phyloP scores from a whole-genome alignment of 352 stramenopile species.

The Peronospora belbahrii region DNA sequence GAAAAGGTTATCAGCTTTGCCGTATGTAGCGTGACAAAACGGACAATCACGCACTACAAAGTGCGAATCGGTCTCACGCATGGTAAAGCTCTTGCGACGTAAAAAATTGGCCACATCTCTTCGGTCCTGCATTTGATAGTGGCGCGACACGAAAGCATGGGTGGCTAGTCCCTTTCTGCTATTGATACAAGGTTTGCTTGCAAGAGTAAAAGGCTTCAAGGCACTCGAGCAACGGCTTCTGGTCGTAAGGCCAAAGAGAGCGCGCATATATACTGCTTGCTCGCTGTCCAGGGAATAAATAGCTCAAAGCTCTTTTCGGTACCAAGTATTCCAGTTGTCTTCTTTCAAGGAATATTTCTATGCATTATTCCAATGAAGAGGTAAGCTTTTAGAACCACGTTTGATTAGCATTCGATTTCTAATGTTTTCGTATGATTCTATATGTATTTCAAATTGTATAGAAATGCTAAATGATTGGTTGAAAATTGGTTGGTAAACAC shows the following conservation, averaged over 20 bases:
- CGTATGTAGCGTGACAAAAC: conserved; percentile 81
- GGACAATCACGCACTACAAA: conserved; percentile 78
- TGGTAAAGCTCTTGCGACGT: conserved; percentile 55
- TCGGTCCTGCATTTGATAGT: conserved; percentile 64
- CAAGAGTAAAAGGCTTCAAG: not conserved
- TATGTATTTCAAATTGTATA: not conserved
- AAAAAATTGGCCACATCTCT: conserved; percentile 63
- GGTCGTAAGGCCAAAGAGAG: conserved; percentile 11
- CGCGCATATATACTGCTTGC: conserved; percentile 12
- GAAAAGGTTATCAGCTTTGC: conserved; percentile 83
- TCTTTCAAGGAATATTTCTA: not conserved
- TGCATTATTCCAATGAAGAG: not conserved
- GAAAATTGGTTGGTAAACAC: conserved; percentile 22
- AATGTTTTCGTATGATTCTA: no score
- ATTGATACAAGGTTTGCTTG: not conserved
- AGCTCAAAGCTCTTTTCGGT: not conserved
- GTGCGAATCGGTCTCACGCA: conserved; percentile 69
- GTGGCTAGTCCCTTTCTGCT: conserved; percentile 16
- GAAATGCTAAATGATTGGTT: conserved; percentile 14
- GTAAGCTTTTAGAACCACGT: no score
- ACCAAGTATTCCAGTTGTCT: not conserved
- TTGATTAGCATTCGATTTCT: not conserved
- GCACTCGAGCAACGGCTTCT: conserved; percentile 1
- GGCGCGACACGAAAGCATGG: conserved; percentile 69
- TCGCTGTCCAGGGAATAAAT: conserved; percentile 1